Base-by-base conservation (phyloP, 768 basidiomycete genomes). In the Harrya chromipes region DNA sequence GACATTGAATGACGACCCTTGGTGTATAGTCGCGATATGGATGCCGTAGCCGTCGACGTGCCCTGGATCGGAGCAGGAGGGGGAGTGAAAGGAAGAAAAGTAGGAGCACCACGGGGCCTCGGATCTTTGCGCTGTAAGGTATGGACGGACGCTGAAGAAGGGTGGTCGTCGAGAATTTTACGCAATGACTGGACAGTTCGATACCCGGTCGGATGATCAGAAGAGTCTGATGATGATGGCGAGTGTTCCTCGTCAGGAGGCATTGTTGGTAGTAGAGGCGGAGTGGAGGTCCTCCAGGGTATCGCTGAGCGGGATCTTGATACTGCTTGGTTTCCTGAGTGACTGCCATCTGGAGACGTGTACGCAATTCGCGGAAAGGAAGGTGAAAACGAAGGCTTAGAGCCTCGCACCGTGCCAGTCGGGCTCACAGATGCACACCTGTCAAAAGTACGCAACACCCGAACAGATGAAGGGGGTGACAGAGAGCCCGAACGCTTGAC, bases 41-140 rank as follows among this genome's bases (percentile, higher is more conserved):
- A 85, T 1, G 88, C 89, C 2, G 89, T 91, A 1, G 89, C 84
- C 5, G 73, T 85, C 4, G 85, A 87, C 4, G 85, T 84, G n/a
- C 79, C 75, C 6, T 84, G 72, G 2, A 66, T 61, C 10, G 81
- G 79, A 10, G 74, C 72, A 2, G 85, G 83, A 3, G 79, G 76
- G 4, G 68, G 69, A 40, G 63, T 76, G 49, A 65, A 60, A 24
- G 47, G 80, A 70, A 31, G 74, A 72, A 61, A 61, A 35, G 52
- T 39, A 31, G 58, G 63, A 17, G 60, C 21, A 27, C 63, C 62
- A 29, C 19, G 33, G 16, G 42, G n/a, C 38, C 50, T 62, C 14
- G 31, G 16, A 34, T 46, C 31, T 35, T 56, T 62, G 11, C 45
- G 52, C n/a, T 29, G 43, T 20, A 57, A 7, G 16, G 56, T 43